phyloP scores from a whole-genome alignment of 805 yeast species.

The Vanderwaltozyma yarrowii region DNA sequence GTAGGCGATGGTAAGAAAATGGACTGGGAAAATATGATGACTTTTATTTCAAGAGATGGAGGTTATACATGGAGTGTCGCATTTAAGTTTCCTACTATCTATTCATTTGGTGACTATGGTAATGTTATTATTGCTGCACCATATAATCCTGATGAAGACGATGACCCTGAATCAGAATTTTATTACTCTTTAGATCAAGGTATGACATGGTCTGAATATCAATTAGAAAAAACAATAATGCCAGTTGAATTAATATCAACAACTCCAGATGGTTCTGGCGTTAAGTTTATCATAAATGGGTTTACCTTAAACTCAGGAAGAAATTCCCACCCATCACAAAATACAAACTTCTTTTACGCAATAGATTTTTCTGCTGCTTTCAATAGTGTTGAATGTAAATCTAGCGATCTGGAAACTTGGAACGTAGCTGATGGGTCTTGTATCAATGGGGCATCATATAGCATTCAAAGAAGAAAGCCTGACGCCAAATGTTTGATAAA shows the following conservation, averaged over 20 bases:
- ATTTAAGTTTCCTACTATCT: constrained; percentile 41
- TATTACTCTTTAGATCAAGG: constrained; percentile 69
- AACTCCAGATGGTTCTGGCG: constrained; percentile 62
- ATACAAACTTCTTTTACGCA: constrained; percentile 14
- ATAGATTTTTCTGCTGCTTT: constrained; percentile 53
- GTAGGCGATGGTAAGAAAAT: constrained; percentile 9
- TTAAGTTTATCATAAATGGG: constrained; percentile 46
- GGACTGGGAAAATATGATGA: constrained; percentile 19
- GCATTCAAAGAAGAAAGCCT: constrained; percentile 51
- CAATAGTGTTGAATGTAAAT: constrained; percentile 32
- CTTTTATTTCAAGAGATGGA: constrained; percentile 66
- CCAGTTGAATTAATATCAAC: constrained; percentile 39
- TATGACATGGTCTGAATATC: constrained; percentile 43
- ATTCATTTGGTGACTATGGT: constrained; percentile 69
- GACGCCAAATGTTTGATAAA: constrained; percentile 48
- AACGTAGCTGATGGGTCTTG: constrained; percentile 36
- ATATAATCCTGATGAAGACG: constrained; percentile 26
- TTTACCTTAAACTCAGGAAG: background rate
- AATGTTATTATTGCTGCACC: constrained; percentile 60
- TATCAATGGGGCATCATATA: constrained; percentile 59
- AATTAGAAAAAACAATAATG: constrained; percentile 35
- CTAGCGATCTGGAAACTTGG: constrained; percentile 56
- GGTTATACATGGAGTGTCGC: constrained; percentile 63
- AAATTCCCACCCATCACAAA: background rate
- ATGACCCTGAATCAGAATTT: constrained; percentile 28